Evolutionary conservation across 495 filamentous ascomycete genomes (phyloP).

Genomic region (Letharia lupina): DNA sequence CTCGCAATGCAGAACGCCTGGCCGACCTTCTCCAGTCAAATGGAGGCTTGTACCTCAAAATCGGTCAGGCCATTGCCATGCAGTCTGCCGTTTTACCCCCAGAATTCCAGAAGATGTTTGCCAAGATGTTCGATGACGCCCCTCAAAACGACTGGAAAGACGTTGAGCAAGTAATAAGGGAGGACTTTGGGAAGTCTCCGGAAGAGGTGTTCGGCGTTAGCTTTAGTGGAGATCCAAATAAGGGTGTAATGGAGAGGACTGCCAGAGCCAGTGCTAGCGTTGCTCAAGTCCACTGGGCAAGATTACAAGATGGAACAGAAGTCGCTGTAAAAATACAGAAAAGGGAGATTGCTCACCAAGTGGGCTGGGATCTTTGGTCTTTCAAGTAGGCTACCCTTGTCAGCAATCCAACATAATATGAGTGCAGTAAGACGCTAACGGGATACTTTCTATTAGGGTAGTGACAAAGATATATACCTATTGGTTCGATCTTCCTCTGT

Average conservation of each 20-base stretch:
- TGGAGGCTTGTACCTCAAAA: slow-evolving; percentile 93
- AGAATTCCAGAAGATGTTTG: slow-evolving; percentile 92
- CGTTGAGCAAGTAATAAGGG: slow-evolving; percentile 75
- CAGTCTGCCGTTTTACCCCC: slow-evolving; percentile 87
- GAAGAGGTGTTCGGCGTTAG: slow-evolving; percentile 88
- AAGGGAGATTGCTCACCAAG: slow-evolving; percentile 79
- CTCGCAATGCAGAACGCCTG: slow-evolving; percentile 70
- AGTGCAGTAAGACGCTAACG: neutral
- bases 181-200: slow-evolving; percentile 75
- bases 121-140: slow-evolving; percentile 95
- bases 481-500: slow-evolving; percentile 82
- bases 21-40: slow-evolving; percentile 72
- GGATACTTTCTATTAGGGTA: slow-evolving; percentile 39
- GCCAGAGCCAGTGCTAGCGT: slow-evolving; percentile 86
- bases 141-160: slow-evolving; percentile 87
- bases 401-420: neutral
- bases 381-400: slow-evolving; percentile 60
- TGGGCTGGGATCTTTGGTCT: slow-evolving; percentile 88
- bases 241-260: slow-evolving; percentile 77
- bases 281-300: slow-evolving; percentile 93
- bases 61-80: slow-evolving; percentile 97
- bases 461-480: slow-evolving; percentile 68
- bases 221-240: slow-evolving; percentile 56
- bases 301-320: slow-evolving; percentile 73
- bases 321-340: slow-evolving; percentile 97